Evolutionary conservation across 805 yeast species (phyloP).

Genomic region (Yamadazyma olivae): DNA sequence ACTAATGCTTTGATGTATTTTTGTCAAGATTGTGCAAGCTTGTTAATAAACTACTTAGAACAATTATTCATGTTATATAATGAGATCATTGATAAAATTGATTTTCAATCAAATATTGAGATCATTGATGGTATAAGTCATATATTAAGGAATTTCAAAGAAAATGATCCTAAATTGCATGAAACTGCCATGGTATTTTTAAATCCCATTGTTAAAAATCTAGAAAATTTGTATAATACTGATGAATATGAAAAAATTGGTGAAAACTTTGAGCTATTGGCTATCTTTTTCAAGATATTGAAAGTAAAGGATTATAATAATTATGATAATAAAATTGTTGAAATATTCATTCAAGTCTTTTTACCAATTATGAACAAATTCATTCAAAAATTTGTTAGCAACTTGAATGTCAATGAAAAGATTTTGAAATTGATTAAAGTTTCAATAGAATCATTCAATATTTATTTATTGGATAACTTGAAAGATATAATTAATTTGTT

Average conservation of each 20-base stretch:
- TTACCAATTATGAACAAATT: slow-evolving; percentile 58
- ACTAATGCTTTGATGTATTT: slow-evolving; percentile 92
- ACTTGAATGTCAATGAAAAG: slow-evolving; percentile 69
- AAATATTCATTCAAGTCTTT: slow-evolving; percentile 46
- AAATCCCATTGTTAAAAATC: slow-evolving; percentile 55
- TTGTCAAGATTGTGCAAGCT: slow-evolving; percentile 81
- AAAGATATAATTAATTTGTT: slow-evolving; percentile 64
- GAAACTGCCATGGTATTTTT: slow-evolving; percentile 61
- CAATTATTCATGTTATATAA: slow-evolving; percentile 76
- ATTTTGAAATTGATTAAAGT: slow-evolving; percentile 64
- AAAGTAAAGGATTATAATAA: slow-evolving; percentile 41
- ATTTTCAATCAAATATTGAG: slow-evolving; percentile 68
- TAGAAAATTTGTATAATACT: slow-evolving; percentile 25
- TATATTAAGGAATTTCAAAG: slow-evolving; percentile 62
- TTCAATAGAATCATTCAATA: slow-evolving; percentile 59
- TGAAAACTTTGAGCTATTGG: slow-evolving; percentile 68
- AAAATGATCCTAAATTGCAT: slow-evolving; percentile 42
- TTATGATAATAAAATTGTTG: slow-evolving; percentile 49
- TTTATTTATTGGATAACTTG: slow-evolving; percentile 56
- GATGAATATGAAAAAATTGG: slow-evolving; percentile 46
- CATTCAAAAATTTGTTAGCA: slow-evolving; percentile 53
- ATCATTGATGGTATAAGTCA: slow-evolving; percentile 88
- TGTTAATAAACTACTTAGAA: slow-evolving; percentile 63
- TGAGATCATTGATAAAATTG: slow-evolving; percentile 49
- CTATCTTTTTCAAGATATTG: slow-evolving; percentile 57